These are phyloP conservation scores for Hymenochaete sp. DNA, from an alignment of 1,284 basidiomycete genomes.

Conservation along the genomic window DNA sequence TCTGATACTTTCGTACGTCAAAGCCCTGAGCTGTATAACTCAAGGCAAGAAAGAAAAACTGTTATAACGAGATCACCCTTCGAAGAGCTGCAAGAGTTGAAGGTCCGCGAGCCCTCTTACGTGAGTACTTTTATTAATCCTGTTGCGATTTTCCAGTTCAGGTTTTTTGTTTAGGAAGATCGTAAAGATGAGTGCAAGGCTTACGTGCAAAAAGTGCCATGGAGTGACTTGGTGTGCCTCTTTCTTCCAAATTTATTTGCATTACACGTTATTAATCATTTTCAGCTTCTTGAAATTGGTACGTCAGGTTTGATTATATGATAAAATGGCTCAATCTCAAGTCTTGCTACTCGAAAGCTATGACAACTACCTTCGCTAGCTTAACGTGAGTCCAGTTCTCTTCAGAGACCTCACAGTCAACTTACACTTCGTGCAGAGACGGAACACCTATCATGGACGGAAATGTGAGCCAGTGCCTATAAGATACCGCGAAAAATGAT, in stretches of 20 bases:
- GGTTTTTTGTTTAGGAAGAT: neutral
- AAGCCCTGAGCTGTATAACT: no score
- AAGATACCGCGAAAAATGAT: no score
- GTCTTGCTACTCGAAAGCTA: slow-evolving; percentile 5
- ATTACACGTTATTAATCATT: no score
- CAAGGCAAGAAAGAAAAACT: no score
- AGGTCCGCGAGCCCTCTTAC: no score
- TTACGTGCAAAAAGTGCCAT: slow-evolving; percentile 7
- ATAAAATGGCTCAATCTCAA: neutral
- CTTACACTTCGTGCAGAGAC: slow-evolving; percentile 1
- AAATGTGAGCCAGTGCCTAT: slow-evolving; percentile 1
- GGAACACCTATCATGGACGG: slow-evolving; percentile 10
- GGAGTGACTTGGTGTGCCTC: slow-evolving; percentile 13
- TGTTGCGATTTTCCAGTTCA: no score
- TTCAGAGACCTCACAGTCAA: neutral
- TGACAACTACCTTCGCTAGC: slow-evolving; percentile 12
- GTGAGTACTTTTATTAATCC: no score
- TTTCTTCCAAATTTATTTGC: neutral
- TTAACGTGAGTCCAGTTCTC: slow-evolving; percentile 3
- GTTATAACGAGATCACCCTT: no score
- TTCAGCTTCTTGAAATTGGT: no score
- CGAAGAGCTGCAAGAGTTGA: no score
- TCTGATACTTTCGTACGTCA: no score
- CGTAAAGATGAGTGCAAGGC: slow-evolving; percentile 6
- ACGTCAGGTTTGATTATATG: neutral